Conservation (phyloP, 192 early-diverging fungal species). For the Entomortierella lignicola region DNA sequence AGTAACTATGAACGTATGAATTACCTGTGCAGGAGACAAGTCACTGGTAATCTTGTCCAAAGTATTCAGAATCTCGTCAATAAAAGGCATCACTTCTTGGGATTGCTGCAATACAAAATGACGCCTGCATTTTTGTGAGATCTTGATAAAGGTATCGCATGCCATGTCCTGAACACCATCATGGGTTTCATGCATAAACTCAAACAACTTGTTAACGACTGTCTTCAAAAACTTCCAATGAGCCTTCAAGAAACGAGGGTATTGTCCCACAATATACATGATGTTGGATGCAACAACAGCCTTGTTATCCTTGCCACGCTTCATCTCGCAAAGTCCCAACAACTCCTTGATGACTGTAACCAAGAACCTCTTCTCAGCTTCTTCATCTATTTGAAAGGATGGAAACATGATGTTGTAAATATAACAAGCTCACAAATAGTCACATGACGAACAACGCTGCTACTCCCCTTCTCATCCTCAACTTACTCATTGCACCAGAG, state of each 20-base stretch:
- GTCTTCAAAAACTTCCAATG: slow-evolving; percentile 99
- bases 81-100: slow-evolving; percentile 89
- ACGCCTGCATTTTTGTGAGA: slow-evolving; percentile 96
- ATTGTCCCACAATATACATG: slow-evolving; percentile 99
- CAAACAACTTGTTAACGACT: slow-evolving; percentile 99
- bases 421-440: background rate
- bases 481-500: slow-evolving; percentile 88
- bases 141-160: slow-evolving; percentile 99
- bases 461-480: too few species aligned
- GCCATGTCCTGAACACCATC: slow-evolving; percentile 99
- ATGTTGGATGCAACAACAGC: slow-evolving; percentile 99
- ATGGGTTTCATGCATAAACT: slow-evolving; percentile 99
- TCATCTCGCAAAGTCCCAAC: slow-evolving; percentile 94
- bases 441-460: background rate
- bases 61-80: slow-evolving; percentile 93
- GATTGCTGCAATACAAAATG: slow-evolving; percentile 96
- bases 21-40: slow-evolving; percentile 87
- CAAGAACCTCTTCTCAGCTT: slow-evolving; percentile 96
- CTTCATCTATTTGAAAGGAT: slow-evolving; percentile 69
- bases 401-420: background rate
- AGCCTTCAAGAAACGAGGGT: slow-evolving; percentile 99
- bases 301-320: slow-evolving; percentile 99
- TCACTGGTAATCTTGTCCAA: slow-evolving; percentile 90
- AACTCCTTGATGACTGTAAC: slow-evolving; percentile 99
- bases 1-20: background rate